Evolutionary conservation across 169 alveolate genomes (phyloP), one percentile per base, ranked within the genome.

Genomic region (Cryptosporidium tyzzeri): DNA sequence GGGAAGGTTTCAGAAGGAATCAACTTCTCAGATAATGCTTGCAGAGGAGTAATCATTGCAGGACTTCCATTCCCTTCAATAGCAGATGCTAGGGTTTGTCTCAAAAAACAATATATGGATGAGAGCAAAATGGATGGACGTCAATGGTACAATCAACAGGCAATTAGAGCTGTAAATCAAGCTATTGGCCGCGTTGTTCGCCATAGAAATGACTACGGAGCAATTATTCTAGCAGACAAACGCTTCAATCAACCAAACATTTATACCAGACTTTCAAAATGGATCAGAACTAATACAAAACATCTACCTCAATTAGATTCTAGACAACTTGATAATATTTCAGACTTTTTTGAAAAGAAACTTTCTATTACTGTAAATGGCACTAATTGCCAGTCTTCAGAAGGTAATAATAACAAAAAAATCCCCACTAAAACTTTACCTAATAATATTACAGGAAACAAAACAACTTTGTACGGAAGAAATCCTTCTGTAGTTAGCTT

Each of bases 171-270:
- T 18, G 96, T 96, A 33, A 98, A 98, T 93, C 98, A 98, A 91
- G 98, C 99, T 3, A 92, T 97, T 23, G 99, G 99, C 29, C 95
- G 99, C 86, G 98, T 97, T 33, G 96, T 98, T 33, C 93, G 99
- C 71, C 99, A 98, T 93, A 93, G 87, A 61, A 84, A 96, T 70
- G 99, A 97, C 86, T 97, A 96, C 86, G 99, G 99, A 41, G 92
- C 94, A 23, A 94, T 97, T 44, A 75, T 96, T 35, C 93, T 97
- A 55, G 92, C 96, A 33, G 99, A 97, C 91, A 92, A 93, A 70
- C 93, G 99, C 67, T 97, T 93, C 92, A 84, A 91, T 33, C 80
- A 91, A 39, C 68, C 87, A 67, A 92, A 94, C 41, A 92, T 96
- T 39, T 91, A 91, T 51, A 91, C 84, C 26, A 85, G 94, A 35